Evolutionary conservation across 148 eudicot genomes (phyloP).

Genomic region (Rhododendron ferrugineum): DNA sequence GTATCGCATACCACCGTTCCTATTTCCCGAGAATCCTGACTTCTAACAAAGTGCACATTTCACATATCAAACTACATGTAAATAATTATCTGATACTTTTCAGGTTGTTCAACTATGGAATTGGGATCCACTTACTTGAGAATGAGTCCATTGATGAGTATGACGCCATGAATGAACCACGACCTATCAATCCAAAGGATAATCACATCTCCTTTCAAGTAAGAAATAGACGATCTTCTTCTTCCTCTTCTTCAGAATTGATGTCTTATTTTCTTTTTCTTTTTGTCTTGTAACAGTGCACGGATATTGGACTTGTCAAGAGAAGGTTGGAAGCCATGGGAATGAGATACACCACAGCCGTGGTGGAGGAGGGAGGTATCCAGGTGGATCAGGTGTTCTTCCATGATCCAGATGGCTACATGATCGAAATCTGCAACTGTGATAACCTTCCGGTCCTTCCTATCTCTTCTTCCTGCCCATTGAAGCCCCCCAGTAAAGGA

Average conservation of each 20-base stretch:
- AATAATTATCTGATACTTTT: neutral
- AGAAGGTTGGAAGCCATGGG: conserved; percentile 25
- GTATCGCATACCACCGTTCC: neutral
- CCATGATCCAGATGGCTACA: conserved; percentile 43
- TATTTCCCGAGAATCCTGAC: neutral
- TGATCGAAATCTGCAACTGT: conserved; percentile 40
- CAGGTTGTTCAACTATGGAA: conserved; percentile 35
- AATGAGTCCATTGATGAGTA: conserved; percentile 16
- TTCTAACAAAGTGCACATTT: neutral
- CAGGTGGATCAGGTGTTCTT: conserved; percentile 40
- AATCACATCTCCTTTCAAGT: conserved; percentile 39
- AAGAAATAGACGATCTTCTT: neutral
- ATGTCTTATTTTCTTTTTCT: neutral
- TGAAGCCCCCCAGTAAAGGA: conserved; percentile 10
- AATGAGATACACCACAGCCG: conserved; percentile 15
- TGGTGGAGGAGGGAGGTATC: conserved; percentile 29
- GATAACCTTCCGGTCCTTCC: conserved; percentile 31
- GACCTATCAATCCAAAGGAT: conserved; percentile 36
- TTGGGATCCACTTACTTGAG: conserved; percentile 35
- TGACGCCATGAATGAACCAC: neutral
- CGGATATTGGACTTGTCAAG: conserved; percentile 25
- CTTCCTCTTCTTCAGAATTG: neutral
- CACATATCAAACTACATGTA: neutral
- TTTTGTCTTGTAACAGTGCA: conserved; percentile 12
- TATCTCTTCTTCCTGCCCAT: conserved; percentile 17